These are phyloP conservation scores for Nannochloris sp. DNA, from an alignment of 139 green algal genomes.

Conservation along the genomic window DNA sequence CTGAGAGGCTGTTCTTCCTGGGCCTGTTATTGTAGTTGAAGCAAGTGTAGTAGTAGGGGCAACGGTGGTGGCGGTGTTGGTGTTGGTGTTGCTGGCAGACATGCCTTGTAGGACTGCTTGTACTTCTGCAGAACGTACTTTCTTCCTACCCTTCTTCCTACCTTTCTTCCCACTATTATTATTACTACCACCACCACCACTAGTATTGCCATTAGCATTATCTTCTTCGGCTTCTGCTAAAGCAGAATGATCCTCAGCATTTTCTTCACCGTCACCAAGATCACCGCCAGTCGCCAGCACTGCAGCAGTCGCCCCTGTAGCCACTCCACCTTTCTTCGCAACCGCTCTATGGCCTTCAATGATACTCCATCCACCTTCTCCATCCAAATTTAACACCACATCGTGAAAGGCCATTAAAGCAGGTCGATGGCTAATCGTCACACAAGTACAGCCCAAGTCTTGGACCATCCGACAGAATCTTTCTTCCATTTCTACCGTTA, in stretches of 20 bases:
- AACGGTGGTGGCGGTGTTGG: too few relatives aligned
- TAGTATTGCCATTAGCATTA: background rate
- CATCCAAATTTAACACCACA: conserved; percentile 63
- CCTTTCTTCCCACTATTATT: background rate
- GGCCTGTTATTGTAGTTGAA: background rate
- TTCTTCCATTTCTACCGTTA: conserved; percentile 74
- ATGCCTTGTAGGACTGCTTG: conserved; percentile 23
- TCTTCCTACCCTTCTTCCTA: background rate
- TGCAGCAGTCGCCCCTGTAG: too few relatives aligned
- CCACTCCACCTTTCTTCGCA: background rate
- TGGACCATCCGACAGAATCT: conserved; percentile 52
- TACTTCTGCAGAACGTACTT: conserved; percentile 1
- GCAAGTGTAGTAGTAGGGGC: background rate
- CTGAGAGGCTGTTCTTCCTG: conserved; percentile 1
- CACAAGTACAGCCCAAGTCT: conserved; percentile 59
- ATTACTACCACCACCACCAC: background rate
- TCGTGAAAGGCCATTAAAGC: conserved; percentile 76
- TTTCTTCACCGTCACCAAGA: background rate
- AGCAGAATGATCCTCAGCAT: background rate
- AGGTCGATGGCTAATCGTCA: conserved; percentile 73
- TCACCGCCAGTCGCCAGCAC: background rate
- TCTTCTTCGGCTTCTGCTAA: background rate
- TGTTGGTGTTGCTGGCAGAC: too few relatives aligned
- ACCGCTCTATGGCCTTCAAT: conserved; percentile 30
- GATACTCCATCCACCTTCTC: conserved; percentile 65